Percentiles rank a stretch among this genome's conserved stretches.
Evolutionary conservation across 2,329 filamentous ascomycete species (phyloP).

Genomic region (Emericellopsis atlantica): DNA sequence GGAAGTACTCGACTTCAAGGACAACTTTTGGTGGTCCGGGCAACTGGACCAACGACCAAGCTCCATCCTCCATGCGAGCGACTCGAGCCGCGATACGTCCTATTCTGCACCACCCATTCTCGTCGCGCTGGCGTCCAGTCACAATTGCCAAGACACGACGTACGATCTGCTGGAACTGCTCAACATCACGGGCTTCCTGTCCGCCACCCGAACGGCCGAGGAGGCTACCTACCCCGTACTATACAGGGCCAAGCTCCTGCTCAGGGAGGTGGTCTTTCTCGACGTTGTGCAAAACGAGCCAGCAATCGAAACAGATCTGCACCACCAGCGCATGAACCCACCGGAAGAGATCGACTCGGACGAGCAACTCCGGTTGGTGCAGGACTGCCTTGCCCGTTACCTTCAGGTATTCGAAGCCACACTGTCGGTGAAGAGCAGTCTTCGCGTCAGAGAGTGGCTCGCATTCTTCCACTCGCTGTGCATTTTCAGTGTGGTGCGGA

Average conservation of each 20-base stretch:
- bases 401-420: conserved; percentile 37
- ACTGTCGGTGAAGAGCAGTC: conserved; percentile 22
- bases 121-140: conserved; percentile 35
- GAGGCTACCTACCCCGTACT: conserved; percentile 34
- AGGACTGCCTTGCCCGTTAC: conserved; percentile 37
- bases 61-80: conserved; percentile 6
- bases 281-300: conserved; percentile 37
- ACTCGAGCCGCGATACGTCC: conserved; percentile 16
- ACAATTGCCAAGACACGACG: conserved; percentile 32
- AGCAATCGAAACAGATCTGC: conserved; percentile 19
- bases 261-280: conserved; percentile 41
- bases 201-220: conserved; percentile 33
- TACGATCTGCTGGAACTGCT: conserved; percentile 42
- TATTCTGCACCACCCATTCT: conserved; percentile 35
- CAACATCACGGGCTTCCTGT: conserved; percentile 34
- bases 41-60: conserved; percentile 23
- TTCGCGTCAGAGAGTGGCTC: conserved; percentile 32
- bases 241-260: conserved; percentile 39
- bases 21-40: conserved; percentile 46
- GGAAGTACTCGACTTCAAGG: conserved; percentile 36
- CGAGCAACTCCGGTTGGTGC: conserved; percentile 32
- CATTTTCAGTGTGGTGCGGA: conserved; percentile 43
- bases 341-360: conserved; percentile 32
- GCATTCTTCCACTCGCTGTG: conserved; percentile 41
- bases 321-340: conserved; percentile 8